These are phyloP conservation scores for Xylogone sp. DNA, from an alignment of 2,329 filamentous ascomycete species.

Conservation along the genomic window DNA sequence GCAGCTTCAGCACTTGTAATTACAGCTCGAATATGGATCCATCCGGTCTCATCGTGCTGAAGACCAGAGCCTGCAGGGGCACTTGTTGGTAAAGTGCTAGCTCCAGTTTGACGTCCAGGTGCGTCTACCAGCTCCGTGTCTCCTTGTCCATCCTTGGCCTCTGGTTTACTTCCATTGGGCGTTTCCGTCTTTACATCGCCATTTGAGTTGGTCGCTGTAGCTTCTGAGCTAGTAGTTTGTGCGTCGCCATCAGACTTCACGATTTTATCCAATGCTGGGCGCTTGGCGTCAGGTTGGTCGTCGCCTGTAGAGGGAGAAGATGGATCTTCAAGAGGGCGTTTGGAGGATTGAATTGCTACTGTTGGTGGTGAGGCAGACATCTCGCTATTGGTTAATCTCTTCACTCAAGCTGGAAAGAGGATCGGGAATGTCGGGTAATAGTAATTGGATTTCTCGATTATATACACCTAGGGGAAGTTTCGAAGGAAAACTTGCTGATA, in stretches of 20 bases:
- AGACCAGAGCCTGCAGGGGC: conserved; percentile 36
- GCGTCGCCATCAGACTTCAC: conserved; percentile 59
- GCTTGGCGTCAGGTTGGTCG: conserved; percentile 96
- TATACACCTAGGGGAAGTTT: conserved; percentile 82
- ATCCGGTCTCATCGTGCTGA: conserved; percentile 84
- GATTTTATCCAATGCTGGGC: conserved; percentile 91
- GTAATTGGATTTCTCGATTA: conserved; percentile 60
- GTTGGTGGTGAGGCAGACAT: conserved; percentile 72
- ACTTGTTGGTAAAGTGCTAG: conserved; percentile 30
- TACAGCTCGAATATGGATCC: conserved; percentile 95
- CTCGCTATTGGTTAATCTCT: conserved; percentile 35
- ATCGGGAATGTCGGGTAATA: conserved; percentile 43
- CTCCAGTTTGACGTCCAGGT: conserved; percentile 42
- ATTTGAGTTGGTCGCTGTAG: conserved; percentile 41
- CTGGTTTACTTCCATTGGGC: conserved; percentile 45
- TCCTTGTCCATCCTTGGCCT: conserved; percentile 55
- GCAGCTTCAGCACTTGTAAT: conserved; percentile 97
- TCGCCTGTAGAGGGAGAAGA: conserved; percentile 88
- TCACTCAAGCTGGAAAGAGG: conserved; percentile 34
- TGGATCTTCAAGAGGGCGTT: conserved; percentile 94
- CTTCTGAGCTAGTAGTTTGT: conserved; percentile 34
- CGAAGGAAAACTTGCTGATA: conserved; percentile 93
- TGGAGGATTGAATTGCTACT: conserved; percentile 63
- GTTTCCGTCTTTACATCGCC: conserved; percentile 34
- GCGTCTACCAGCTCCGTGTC: conserved; percentile 67